Base-by-base conservation (phyloP, 441 rosid genomes). In the Heliophila coronopifolia region DNA sequence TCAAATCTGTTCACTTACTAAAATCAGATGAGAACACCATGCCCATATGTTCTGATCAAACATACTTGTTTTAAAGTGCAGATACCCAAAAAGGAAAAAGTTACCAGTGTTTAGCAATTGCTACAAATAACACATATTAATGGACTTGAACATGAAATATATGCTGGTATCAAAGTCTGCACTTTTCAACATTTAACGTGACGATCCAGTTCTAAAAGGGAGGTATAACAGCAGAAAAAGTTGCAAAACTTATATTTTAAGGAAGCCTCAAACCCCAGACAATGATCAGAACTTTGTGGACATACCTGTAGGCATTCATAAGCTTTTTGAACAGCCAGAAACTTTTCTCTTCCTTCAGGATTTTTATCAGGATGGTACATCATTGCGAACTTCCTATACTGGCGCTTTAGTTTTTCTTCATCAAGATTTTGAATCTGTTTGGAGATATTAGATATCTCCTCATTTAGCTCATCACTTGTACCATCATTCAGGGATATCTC, bases 321-420 rank as follows among this genome's bases (percentile, higher is more conserved):
- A 50, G 99, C 99, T 77, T 83, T 94, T 70, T 94, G 99, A 49
- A 94, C 99, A 54, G 98, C 91, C 67, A 90, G 81, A 69, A 94
- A 94, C 68, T 81, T 94, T 61, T 94, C 99, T 77, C 99, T 83
- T 60, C 99, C 99, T 73, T 84, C 92, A 45, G 99, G 99, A 69
- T 94, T 94, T 67, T 94, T 94, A 73, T 94, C 99, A 61, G 99
- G 99, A 76, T 94, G 99, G 62, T 86, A 94, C 75, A 73, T 90
- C 98, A 94, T 94, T 12, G 99, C 99, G 69, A 94, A 96, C 72
- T 94, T 94, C 76, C 99, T 84, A 61, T 94, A 94, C 53, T 94
- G 98, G 15, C 99, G 77, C 83, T 94, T 94, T 39, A 94, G 90
- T 69, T 86, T 94, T 71, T 94, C 99, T 76, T 94, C 99, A 76